phyloP scores from a whole-genome alignment of 352 stramenopile species.

The Thraustochytrium sp. region DNA sequence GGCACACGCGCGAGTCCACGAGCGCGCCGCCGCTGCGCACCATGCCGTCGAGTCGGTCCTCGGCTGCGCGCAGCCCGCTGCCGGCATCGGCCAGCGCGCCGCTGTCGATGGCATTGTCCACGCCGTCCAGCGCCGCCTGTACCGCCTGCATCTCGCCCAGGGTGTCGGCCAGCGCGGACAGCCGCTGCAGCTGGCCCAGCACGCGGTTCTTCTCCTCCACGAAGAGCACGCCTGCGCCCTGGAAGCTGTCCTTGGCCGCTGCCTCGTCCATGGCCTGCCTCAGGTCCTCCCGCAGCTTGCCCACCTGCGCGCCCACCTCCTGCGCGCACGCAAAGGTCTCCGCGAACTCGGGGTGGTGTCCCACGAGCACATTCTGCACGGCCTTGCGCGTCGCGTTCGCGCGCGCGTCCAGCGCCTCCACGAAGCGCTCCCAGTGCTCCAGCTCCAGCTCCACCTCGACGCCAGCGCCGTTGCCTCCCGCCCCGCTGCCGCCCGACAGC shows the following conservation, averaged over 20 bases:
- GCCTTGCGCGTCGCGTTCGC: neutral
- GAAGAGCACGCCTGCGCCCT: neutral
- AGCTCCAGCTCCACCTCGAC: neutral
- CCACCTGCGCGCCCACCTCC: neutral
- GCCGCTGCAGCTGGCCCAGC: neutral
- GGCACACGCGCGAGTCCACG: neutral
- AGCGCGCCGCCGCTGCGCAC: neutral
- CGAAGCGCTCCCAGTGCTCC: slow-evolving; percentile 8
- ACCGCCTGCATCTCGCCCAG: slow-evolving; percentile 16
- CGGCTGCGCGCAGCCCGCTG: neutral
- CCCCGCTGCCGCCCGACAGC: neutral
- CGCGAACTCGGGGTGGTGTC: slow-evolving; percentile 20
- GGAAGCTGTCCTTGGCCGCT: neutral
- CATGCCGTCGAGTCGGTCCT: slow-evolving; percentile 7
- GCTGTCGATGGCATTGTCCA: neutral
- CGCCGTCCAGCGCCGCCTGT: neutral
- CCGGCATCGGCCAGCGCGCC: neutral
- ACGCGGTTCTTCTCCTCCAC: slow-evolving; percentile 18
- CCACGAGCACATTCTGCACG: slow-evolving; percentile 16
- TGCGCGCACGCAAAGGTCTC: slow-evolving; percentile 33
- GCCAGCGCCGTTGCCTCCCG: neutral
- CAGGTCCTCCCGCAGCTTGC: slow-evolving; percentile 26
- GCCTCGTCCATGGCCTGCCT: neutral
- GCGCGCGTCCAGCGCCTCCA: slow-evolving; percentile 16
- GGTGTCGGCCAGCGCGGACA: neutral